phyloP scores from a whole-genome alignment of 2,329 filamentous ascomycete genomes.

The Aspergillus novoparasiticus region DNA sequence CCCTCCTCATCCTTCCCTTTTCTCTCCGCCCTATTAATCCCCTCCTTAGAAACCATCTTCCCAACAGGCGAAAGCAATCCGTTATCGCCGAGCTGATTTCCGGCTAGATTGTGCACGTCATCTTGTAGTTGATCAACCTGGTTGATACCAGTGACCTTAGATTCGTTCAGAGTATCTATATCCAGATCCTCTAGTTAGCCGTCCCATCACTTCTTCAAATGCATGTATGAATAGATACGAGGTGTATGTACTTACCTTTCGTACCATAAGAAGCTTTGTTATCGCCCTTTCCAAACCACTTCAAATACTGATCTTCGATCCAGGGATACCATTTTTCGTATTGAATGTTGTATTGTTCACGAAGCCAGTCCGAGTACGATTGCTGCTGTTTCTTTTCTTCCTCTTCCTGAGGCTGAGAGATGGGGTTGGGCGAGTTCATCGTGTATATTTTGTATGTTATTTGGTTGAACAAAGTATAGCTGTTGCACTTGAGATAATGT shows the following conservation, averaged over 20 bases:
- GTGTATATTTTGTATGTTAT: neutral
- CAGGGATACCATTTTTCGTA: conserved; percentile 61
- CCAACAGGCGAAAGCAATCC: conserved; percentile 55
- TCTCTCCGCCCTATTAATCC: conserved; percentile 56
- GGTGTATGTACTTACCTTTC: conserved; percentile 44
- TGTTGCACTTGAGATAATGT: no score
- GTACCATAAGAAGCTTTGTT: conserved; percentile 59
- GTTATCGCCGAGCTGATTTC: conserved; percentile 55
- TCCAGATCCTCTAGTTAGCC: neutral
- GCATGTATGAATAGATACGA: neutral
- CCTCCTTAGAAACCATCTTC: conserved; percentile 53
- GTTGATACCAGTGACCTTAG: conserved; percentile 53
- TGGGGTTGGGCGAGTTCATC: neutral
- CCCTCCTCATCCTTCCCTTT: conserved; percentile 58
- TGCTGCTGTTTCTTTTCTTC: conserved; percentile 19
- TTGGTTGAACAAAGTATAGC: no score
- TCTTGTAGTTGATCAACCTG: conserved; percentile 57
- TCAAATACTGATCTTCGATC: conserved; percentile 59
- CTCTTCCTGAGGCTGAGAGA: neutral
- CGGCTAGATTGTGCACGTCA: conserved; percentile 51
- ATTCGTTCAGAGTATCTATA: conserved; percentile 54
- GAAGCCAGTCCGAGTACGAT: conserved; percentile 43
- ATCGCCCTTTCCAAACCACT: conserved; percentile 57
- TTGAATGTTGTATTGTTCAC: conserved; percentile 53
- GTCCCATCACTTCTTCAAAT: neutral